Conservation (phyloP, 208 protist species). For the Wallacemonas sp. region DNA sequence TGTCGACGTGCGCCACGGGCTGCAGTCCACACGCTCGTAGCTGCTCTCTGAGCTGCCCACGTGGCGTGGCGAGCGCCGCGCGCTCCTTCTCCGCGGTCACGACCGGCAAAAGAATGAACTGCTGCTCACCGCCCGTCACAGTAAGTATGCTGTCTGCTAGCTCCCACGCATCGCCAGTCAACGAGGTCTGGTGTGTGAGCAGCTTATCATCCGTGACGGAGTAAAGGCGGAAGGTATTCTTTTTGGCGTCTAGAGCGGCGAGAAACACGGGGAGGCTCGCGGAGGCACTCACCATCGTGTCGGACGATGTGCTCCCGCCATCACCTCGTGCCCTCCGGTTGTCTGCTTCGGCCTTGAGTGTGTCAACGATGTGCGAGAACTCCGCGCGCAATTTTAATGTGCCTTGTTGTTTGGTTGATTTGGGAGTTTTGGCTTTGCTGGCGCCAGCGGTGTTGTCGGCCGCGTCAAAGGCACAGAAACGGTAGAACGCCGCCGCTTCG, state of each 20-base stretch:
- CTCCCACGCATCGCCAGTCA: slow-evolving; percentile 16
- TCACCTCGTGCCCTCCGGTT: slow-evolving; percentile 18
- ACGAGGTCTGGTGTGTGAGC: slow-evolving; percentile 17
- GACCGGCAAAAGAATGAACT: slow-evolving; percentile 59
- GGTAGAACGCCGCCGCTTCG: slow-evolving; percentile 39
- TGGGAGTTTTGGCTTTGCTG: not conserved
- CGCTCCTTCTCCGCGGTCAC: slow-evolving; percentile 48
- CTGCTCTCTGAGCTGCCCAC: slow-evolving; percentile 21
- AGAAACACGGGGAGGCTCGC: slow-evolving; percentile 59
- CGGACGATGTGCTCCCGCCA: not conserved
- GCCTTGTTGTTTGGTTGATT: not conserved
- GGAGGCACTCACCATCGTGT: too few relatives aligned
- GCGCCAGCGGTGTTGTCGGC: not conserved
- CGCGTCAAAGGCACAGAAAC: slow-evolving; percentile 40
- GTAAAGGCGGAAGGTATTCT: slow-evolving; percentile 31
- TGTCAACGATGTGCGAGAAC: slow-evolving; percentile 18
- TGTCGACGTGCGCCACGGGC: slow-evolving; percentile 62
- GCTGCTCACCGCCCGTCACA: slow-evolving; percentile 29
- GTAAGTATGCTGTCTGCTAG: slow-evolving; percentile 67
- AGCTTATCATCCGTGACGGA: slow-evolving; percentile 36
- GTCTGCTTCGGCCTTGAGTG: slow-evolving; percentile 22
- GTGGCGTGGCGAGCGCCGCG: slow-evolving; percentile 18
- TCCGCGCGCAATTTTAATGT: slow-evolving; percentile 6
- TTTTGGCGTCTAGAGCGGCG: slow-evolving; percentile 26
- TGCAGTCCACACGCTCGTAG: slow-evolving; percentile 55